Conservation (phyloP, 169 alveolate genomes). For the Eimeria acervulina region DNA sequence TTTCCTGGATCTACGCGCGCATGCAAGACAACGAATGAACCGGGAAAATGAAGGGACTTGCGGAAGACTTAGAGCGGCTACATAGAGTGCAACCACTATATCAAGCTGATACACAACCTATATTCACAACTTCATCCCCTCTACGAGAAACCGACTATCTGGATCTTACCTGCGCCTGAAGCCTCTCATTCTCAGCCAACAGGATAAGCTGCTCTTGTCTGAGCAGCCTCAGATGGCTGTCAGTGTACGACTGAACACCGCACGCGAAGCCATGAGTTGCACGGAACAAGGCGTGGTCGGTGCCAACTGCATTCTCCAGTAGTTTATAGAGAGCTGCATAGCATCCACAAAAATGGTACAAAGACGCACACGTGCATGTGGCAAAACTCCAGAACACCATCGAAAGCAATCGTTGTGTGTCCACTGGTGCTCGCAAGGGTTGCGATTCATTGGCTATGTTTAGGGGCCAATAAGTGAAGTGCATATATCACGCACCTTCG, state of each 20-base stretch:
- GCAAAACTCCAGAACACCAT: not conserved
- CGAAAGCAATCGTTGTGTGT: not conserved
- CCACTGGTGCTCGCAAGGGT: not conserved
- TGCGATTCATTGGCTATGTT: not conserved
- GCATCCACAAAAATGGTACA: not conserved
- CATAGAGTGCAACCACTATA: not conserved
- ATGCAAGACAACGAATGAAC: not conserved
- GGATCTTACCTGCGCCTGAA: constrained; percentile 84
- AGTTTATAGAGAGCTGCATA: constrained; percentile 59
- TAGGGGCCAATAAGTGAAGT: not conserved
- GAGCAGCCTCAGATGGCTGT: constrained; percentile 86
- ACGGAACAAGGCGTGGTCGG: constrained; percentile 69
- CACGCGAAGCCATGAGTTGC: constrained; percentile 73
- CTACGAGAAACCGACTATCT: not conserved
- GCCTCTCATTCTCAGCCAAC: constrained; percentile 88
- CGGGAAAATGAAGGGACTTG: not conserved
- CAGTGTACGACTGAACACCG: constrained; percentile 72
- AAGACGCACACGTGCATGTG: not conserved
- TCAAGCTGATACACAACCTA: too few relatives aligned
- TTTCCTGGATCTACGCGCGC: constrained; percentile 51
- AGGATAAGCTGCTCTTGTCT: constrained; percentile 88
- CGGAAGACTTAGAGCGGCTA: too few relatives aligned
- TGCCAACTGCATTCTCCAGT: constrained; percentile 76
- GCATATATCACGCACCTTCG: constrained; percentile 58
- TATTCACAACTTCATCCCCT: not conserved